These are phyloP conservation scores for Endoconidiophora laricicola DNA, from an alignment of 2,329 filamentous ascomycete genomes.

Conservation along the genomic window DNA sequence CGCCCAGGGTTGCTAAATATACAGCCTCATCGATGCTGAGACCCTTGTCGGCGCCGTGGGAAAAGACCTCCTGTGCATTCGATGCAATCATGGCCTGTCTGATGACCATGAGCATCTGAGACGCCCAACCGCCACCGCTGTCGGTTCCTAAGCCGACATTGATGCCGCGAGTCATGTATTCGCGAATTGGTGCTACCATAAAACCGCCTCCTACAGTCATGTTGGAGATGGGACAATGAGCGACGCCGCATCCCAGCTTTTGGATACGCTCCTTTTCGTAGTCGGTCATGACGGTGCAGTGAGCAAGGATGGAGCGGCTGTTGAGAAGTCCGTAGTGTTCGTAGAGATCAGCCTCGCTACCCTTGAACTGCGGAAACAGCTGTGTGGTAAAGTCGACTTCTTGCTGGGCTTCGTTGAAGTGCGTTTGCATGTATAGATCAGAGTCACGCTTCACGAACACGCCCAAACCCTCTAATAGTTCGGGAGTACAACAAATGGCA, in stretches of 20 bases:
- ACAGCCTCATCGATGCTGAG: conserved; percentile 37
- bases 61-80: conserved; percentile 28
- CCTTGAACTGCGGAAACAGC: conserved; percentile 36
- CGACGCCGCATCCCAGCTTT: conserved; percentile 37
- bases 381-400: conserved; percentile 38
- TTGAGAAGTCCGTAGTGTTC: conserved; percentile 36
- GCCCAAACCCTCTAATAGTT: conserved; percentile 39
- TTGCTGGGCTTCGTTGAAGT: conserved; percentile 48
- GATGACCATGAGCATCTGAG: conserved; percentile 41
- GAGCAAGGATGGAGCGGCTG: conserved; percentile 42
- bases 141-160: conserved; percentile 53
- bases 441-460: conserved; percentile 31
- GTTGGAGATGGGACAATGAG: conserved; percentile 48
- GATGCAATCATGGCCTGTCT: conserved; percentile 40
- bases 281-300: conserved; percentile 45
- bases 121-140: conserved; percentile 44
- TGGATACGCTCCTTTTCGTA: conserved; percentile 34
- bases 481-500: conserved; percentile 40
- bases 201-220: conserved; percentile 45
- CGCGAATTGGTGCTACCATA: conserved; percentile 42
- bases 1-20: conserved; percentile 43
- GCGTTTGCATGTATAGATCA: conserved; percentile 43
- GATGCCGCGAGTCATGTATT: conserved; percentile 39
- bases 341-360: conserved; percentile 44
- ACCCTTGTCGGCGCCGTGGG: conserved; percentile 25